phyloP scores from a whole-genome alignment of 352 stramenopile species.

The Pythium apleroticum region DNA sequence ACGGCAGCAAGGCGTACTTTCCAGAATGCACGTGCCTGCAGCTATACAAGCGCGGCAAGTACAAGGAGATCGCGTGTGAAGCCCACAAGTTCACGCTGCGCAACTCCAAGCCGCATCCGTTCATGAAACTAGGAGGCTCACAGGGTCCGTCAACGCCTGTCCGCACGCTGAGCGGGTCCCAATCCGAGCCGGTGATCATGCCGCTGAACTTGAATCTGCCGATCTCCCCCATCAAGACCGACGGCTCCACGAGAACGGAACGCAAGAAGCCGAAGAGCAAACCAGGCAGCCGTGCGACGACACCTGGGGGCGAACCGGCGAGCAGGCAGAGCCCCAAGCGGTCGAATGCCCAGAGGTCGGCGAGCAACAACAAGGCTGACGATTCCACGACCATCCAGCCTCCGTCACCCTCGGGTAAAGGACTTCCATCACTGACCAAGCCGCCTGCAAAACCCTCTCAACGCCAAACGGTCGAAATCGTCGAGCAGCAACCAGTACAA shows the following conservation, averaged over 20 bases:
- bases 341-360: constrained; percentile 6
- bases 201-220: constrained; percentile 13
- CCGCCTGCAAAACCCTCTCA: background rate
- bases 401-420: background rate
- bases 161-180: constrained; percentile 11
- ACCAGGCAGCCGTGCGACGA: constrained; percentile 7
- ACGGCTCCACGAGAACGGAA: background rate
- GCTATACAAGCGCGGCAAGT: constrained; percentile 47
- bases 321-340: background rate
- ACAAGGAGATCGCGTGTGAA: constrained; percentile 44
- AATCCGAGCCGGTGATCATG: constrained; percentile 12
- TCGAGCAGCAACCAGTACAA: background rate
- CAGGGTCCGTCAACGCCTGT: background rate
- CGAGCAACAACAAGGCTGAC: constrained; percentile 11
- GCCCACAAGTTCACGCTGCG: constrained; percentile 65
- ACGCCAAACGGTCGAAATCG: background rate
- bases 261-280: constrained; percentile 21
- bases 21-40: constrained; percentile 46
- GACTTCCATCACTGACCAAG: constrained; percentile 17
- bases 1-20: constrained; percentile 11
- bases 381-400: background rate
- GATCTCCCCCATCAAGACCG: constrained; percentile 20
- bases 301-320: background rate
- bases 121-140: constrained; percentile 14
- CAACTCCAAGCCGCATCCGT: constrained; percentile 46